Conservation (phyloP, 371 early-diverging fungal genomes). For the Mucor piriformis region DNA sequence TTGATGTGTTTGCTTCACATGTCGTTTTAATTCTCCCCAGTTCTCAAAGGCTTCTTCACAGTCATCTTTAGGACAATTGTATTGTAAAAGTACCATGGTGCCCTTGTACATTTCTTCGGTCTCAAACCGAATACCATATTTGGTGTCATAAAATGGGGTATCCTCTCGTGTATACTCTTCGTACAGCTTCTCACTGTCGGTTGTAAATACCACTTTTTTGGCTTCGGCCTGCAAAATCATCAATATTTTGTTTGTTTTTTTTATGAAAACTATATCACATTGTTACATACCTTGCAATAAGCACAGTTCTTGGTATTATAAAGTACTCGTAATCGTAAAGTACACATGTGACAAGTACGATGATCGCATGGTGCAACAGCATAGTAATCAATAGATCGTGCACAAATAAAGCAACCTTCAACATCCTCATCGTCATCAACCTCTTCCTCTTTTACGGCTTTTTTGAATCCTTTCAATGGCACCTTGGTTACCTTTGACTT, state of each 20-base stretch:
- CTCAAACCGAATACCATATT: constrained; percentile 77
- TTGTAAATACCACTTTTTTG: constrained; percentile 54
- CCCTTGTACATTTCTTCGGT: constrained; percentile 72
- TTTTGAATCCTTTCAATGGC: constrained; percentile 11
- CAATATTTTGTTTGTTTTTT: neutral
- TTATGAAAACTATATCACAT: too few relatives aligned
- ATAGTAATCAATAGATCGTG: constrained; percentile 78
- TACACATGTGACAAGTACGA: constrained; percentile 89
- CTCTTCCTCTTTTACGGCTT: constrained; percentile 3
- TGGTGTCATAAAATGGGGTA: constrained; percentile 63
- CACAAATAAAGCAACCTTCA: constrained; percentile 88
- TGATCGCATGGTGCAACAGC: constrained; percentile 93
- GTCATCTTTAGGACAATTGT: constrained; percentile 84
- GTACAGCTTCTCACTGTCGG: constrained; percentile 61
- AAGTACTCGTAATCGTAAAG: constrained; percentile 84
- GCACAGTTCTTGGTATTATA: constrained; percentile 86
- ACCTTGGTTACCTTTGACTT: neutral
- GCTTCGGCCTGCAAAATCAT: constrained; percentile 33
- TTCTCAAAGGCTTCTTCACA: constrained; percentile 57
- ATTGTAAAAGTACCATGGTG: constrained; percentile 69
- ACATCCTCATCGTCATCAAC: constrained; percentile 47
- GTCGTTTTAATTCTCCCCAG: constrained; percentile 82
- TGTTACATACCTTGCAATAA: constrained; percentile 94
- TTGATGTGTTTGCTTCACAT: constrained; percentile 75
- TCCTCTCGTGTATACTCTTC: constrained; percentile 53